Percentiles rank a stretch among this genome's conserved stretches.
These are phyloP conservation scores for Tuber borchii DNA, from an alignment of 495 filamentous ascomycete species.

Conservation along the genomic window DNA sequence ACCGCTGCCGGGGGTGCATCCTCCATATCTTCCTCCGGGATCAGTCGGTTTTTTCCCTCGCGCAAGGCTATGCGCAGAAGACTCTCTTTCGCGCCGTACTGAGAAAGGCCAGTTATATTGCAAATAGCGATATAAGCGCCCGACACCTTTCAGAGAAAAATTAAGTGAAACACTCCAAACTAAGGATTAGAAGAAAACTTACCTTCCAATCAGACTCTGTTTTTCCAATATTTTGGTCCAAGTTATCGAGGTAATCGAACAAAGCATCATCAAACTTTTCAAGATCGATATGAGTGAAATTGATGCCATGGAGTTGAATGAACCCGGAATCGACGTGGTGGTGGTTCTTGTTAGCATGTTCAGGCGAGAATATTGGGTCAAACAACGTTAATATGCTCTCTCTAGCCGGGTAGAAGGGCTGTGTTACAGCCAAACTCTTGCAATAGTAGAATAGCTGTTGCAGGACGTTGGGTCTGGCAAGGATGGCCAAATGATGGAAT, in stretches of 20 bases:
- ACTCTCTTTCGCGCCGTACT: constrained; percentile 53
- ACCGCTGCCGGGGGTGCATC: constrained; percentile 10
- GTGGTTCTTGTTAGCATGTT: constrained; percentile 23
- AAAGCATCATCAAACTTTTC: constrained; percentile 46
- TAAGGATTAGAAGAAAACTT: neutral
- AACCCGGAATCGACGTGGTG: constrained; percentile 44
- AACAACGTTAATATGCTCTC: constrained; percentile 60
- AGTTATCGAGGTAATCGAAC: constrained; percentile 45
- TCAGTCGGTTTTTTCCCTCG: constrained; percentile 23
- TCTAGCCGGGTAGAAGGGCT: constrained; percentile 51
- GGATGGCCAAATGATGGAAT: constrained; percentile 78
- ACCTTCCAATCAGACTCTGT: constrained; percentile 50
- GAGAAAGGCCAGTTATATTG: constrained; percentile 58
- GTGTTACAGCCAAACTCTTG: constrained; percentile 37
- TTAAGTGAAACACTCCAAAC: neutral
- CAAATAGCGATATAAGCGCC: constrained; percentile 55
- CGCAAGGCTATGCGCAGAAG: constrained; percentile 43
- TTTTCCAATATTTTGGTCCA: constrained; percentile 50
- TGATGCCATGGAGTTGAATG: constrained; percentile 54
- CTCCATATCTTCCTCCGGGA: constrained; percentile 29
- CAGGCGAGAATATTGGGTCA: constrained; percentile 50
- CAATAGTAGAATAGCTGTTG: constrained; percentile 71
- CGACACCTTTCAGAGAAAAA: constrained; percentile 42
- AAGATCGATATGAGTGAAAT: constrained; percentile 50
- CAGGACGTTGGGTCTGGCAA: constrained; percentile 65